phyloP scores from a whole-genome alignment of 345 rosid genomes.

The Cardamine occulta region DNA sequence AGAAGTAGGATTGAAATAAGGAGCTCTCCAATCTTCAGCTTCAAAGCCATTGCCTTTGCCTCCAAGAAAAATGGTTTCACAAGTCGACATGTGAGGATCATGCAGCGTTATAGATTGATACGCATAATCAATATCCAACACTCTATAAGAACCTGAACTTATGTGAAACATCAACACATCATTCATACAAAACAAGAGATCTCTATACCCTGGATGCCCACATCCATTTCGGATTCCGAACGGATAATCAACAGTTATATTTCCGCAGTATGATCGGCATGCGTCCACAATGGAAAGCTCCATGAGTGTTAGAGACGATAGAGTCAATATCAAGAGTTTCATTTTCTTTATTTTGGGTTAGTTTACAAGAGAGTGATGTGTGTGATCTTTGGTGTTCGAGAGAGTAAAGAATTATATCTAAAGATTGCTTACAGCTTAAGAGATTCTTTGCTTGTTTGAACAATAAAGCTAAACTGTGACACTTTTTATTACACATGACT shows the following conservation, averaged over 20 bases:
- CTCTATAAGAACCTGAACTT: constrained; percentile 82
- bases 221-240: constrained; percentile 75
- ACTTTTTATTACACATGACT: constrained; percentile 33
- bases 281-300: constrained; percentile 32
- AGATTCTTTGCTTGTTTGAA: constrained; percentile 44
- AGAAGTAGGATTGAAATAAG: constrained; percentile 69
- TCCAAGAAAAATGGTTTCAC: constrained; percentile 69
- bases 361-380: constrained; percentile 28
- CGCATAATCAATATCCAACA: constrained; percentile 79
- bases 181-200: constrained; percentile 81
- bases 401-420: constrained; percentile 32
- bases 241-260: constrained; percentile 79
- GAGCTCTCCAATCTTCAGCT: constrained; percentile 72
- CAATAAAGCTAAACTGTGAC: constrained; percentile 33
- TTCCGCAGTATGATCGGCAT: constrained; percentile 86
- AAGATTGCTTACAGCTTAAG: constrained; percentile 38
- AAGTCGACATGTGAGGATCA: constrained; percentile 85
- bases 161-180: constrained; percentile 89
- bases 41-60: constrained; percentile 83
- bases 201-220: constrained; percentile 88
- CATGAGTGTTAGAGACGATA: constrained; percentile 13
- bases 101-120: constrained; percentile 73
- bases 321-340: constrained; percentile 34
- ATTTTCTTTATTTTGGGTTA: constrained; percentile 12
- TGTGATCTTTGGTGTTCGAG: constrained; percentile 2